These are phyloP conservation scores for Coccomyxa subellipsoidea DNA, from an alignment of 163 green algal genomes.

Conservation along the genomic window DNA sequence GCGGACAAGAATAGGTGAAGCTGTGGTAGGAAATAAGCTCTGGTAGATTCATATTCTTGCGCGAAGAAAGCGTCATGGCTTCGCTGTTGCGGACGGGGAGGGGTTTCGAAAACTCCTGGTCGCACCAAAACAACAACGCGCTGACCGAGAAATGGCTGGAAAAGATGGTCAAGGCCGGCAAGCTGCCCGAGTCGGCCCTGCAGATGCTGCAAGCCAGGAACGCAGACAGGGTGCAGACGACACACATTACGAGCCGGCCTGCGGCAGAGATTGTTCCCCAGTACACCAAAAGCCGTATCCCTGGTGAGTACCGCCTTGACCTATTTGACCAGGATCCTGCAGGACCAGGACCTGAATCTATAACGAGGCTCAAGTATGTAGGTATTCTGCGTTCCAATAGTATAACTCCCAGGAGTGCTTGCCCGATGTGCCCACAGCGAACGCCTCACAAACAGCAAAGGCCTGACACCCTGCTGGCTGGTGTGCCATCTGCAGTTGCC, in stretches of 20 bases:
- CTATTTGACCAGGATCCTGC: too few species aligned
- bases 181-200: slow-evolving; percentile 19
- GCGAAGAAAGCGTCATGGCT: not conserved
- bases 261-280: slow-evolving; percentile 11
- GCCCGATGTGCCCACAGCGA: too few species aligned
- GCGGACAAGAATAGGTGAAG: too few species aligned
- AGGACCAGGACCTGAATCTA: not conserved
- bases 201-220: not conserved
- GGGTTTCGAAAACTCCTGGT: not conserved
- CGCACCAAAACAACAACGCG: not conserved
- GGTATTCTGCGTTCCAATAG: too few species aligned
- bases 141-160: slow-evolving; percentile 26
- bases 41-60: too few species aligned
- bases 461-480: not conserved
- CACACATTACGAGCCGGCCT: slow-evolving; percentile 2
- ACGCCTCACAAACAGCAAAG: too few species aligned
- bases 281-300: not conserved
- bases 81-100: not conserved
- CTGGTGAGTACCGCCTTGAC: not conserved
- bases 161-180: slow-evolving; percentile 38
- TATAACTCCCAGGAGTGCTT: too few species aligned
- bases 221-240: not conserved
- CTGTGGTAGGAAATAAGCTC: too few species aligned
- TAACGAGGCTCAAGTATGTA: not conserved
- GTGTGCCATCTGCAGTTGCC: not conserved